Evolutionary conservation across 129 eudicot species (phyloP), one percentile per base, ranked within the genome.

Genomic region (Chrysanthemum lavandulifolium): DNA sequence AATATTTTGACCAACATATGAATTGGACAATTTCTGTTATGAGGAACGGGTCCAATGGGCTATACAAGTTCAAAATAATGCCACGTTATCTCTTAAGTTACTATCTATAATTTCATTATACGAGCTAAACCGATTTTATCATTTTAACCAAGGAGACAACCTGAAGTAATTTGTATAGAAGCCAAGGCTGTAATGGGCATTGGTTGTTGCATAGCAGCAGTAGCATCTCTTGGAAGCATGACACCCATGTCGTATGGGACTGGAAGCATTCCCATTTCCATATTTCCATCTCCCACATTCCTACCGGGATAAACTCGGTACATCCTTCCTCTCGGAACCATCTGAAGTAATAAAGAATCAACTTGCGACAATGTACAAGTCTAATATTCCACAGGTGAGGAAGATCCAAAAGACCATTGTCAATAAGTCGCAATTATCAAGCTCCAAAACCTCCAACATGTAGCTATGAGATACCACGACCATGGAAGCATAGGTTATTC

Each of bases 401-500:
- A n/a, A n/a, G n/a, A n/a, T n/a, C 83, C 90, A 76, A 55, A 91
- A 86, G 68, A 94, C 91, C 21, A 97, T 86, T 19, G 96, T 81
- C 83, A 94, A 69, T 72, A 90, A 81, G 81, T 87, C 86, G 86
- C 99, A 94, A 78, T 88, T 87, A 67, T 88, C 93, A 81, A 94
- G 97, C 91, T 94, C 96, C 83, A 94, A 86, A 80, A 90, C 97
- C 97, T 94, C 95, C 68, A 94, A 79, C 90, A 86, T 72, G 62
- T 76, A 79, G 65, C 97, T 87, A 68, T 78, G 53, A 23, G 91
- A 75, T 79, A 94, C 84, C 59, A 96, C 97, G 72, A 83, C 78
- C 96, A 94, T 94, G 6, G 99, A 94, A 55, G 96, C 96, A 52
- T 97, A 94, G 73, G 93, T 94, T 69, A 94, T 94, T 68, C 97